A percentile compares a stretch with the other conserved stretches of the same genome.
phyloP scores from a whole-genome alignment of 148 eudicot species.

The Silene uniflora region DNA sequence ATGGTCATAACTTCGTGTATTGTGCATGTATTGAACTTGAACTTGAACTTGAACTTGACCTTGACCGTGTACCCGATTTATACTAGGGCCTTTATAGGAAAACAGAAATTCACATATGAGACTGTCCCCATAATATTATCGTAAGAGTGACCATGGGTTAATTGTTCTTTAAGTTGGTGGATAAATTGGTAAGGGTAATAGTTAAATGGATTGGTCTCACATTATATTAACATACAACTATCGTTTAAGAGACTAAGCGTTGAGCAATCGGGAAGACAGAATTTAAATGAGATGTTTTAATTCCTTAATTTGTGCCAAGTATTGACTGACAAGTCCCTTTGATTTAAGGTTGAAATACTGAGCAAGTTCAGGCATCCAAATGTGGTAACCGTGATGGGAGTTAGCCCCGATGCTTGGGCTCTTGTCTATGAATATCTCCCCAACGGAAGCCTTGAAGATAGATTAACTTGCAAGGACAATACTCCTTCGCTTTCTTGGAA shows the following conservation, averaged over 20 bases:
- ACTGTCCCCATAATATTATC: background rate
- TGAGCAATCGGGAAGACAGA: background rate
- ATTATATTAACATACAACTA: background rate
- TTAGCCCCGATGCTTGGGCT: conserved; percentile 63
- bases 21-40: too few relatives aligned
- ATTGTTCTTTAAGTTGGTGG: background rate
- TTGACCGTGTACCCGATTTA: too few relatives aligned
- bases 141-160: background rate
- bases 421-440: conserved; percentile 71
- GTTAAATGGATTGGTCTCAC: background rate
- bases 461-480: conserved; percentile 53
- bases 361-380: conserved; percentile 79
- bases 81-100: too few relatives aligned
- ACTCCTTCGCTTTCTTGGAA: conserved; percentile 75
- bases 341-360: conserved; percentile 63
- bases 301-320: background rate
- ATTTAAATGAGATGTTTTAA: background rate
- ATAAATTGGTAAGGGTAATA: background rate
- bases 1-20: too few relatives aligned
- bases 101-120: too few relatives aligned
- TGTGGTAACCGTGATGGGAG: conserved; percentile 61
- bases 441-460: conserved; percentile 77
- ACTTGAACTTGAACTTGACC: too few relatives aligned
- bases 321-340: conserved; percentile 2
- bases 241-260: background rate